These are phyloP conservation scores for Gaertneriomyces semiglobifer DNA, from an alignment of 192 early-diverging fungal species.

Conservation along the genomic window DNA sequence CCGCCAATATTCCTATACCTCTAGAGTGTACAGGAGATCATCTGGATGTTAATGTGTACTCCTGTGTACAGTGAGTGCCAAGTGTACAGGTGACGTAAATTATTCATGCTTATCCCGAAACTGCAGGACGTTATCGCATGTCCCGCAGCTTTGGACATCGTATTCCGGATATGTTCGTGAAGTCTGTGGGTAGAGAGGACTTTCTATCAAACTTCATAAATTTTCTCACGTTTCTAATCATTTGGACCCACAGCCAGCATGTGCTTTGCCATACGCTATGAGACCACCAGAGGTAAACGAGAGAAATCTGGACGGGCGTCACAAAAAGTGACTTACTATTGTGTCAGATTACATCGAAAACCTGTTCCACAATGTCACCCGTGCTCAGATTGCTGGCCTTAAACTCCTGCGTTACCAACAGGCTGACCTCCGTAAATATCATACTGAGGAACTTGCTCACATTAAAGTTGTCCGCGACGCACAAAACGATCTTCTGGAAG, in stretches of 20 bases:
- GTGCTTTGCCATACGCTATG: slow-evolving; percentile 30
- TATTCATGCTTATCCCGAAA: background rate
- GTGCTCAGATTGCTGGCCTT: slow-evolving; percentile 12
- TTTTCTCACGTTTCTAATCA: background rate
- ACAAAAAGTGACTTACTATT: background rate
- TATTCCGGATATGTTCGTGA: slow-evolving; percentile 30
- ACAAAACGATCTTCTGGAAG: no score
- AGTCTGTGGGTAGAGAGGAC: slow-evolving; percentile 14
- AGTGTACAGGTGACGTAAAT: background rate
- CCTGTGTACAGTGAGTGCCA: slow-evolving; percentile 22
- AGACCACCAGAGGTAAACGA: slow-evolving; percentile 8
- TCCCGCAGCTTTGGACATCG: slow-evolving; percentile 29
- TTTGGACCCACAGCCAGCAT: slow-evolving; percentile 19
- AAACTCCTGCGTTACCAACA: slow-evolving; percentile 18
- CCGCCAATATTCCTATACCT: slow-evolving; percentile 27
- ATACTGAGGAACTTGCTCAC: slow-evolving; percentile 12
- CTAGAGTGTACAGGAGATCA: slow-evolving; percentile 6
- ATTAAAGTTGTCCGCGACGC: background rate
- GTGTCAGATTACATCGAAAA: slow-evolving; percentile 2
- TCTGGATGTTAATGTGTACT: slow-evolving; percentile 3
- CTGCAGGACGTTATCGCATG: slow-evolving; percentile 20
- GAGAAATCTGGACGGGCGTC: no score
- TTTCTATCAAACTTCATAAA: background rate
- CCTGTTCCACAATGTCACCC: slow-evolving; percentile 22
- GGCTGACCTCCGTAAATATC: slow-evolving; percentile 16